These are phyloP conservation scores for Fonsecaea nubica DNA, from an alignment of 2,329 filamentous ascomycete species.

Conservation along the genomic window DNA sequence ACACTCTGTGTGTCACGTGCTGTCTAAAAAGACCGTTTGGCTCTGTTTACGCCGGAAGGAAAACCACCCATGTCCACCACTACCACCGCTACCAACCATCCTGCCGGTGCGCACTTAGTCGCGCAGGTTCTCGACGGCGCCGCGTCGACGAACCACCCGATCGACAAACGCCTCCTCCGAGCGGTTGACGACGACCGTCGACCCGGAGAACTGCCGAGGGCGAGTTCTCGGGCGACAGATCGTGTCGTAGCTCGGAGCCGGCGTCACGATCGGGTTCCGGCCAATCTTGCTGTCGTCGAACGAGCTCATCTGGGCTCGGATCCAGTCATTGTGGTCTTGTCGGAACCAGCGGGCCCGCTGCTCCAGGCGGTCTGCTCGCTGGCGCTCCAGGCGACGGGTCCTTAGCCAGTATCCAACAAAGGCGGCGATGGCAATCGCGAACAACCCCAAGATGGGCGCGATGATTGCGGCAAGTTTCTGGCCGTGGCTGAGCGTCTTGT, in stretches of 20 bases:
- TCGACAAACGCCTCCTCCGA: background rate
- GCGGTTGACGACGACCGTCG: background rate
- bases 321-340: constrained; percentile 20
- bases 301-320: constrained; percentile 16
- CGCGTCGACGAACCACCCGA: constrained; percentile 17
- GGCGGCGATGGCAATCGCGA: constrained; percentile 1
- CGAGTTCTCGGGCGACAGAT: constrained; percentile 1
- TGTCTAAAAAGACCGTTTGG: background rate
- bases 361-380: constrained; percentile 12
- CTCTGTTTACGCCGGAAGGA: background rate
- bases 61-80: background rate
- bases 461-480: constrained; percentile 1
- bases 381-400: constrained; percentile 17
- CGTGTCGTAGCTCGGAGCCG: background rate
- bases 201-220: background rate
- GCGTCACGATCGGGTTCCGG: background rate
- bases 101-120: background rate
- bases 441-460: background rate
- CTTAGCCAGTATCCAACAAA: constrained; percentile 16
- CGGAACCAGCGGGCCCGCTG: constrained; percentile 22
- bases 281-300: constrained; percentile 23
- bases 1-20: background rate
- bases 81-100: background rate
- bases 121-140: constrained; percentile 7
- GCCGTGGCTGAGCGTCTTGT: background rate